phyloP scores from a whole-genome alignment of 768 basidiomycete genomes.

The Mycena rosella region DNA sequence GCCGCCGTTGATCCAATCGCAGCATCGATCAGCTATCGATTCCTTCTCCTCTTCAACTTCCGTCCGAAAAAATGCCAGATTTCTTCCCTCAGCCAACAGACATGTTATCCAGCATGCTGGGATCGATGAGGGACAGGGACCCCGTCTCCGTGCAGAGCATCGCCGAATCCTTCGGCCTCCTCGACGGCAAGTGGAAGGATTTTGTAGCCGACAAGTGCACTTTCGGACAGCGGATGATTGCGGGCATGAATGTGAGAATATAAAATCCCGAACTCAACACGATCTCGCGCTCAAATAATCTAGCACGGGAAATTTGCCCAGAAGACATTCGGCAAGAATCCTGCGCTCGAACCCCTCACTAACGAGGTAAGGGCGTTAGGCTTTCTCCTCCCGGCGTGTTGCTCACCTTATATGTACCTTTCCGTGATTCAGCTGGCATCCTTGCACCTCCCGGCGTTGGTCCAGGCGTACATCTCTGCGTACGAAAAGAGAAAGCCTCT shows the following conservation, averaged over 20 bases:
- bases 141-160: constrained; percentile 6
- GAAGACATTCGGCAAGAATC: constrained; percentile 26
- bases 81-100: constrained; percentile 29
- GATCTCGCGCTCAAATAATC: not conserved
- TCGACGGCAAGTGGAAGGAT: constrained; percentile 33
- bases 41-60: no score
- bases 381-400: not conserved
- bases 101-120: constrained; percentile 18
- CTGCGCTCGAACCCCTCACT: constrained; percentile 23
- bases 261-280: not conserved
- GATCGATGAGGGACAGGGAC: constrained; percentile 9
- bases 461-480: constrained; percentile 19
- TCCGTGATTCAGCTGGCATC: constrained; percentile 6
- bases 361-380: constrained; percentile 13
- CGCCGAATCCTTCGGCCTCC: constrained; percentile 26
- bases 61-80: not conserved
- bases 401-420: not conserved
- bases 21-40: no score
- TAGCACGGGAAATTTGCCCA: constrained; percentile 29
- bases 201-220: constrained; percentile 22
- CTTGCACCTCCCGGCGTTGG: constrained; percentile 14
- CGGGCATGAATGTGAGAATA: constrained; percentile 19
- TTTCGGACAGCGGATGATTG: constrained; percentile 23
- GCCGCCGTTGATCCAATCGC: no score
- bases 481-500: constrained; percentile 26